Base-by-base conservation (phyloP, 257 asterid species). In the Salvia miltiorrhiza region DNA sequence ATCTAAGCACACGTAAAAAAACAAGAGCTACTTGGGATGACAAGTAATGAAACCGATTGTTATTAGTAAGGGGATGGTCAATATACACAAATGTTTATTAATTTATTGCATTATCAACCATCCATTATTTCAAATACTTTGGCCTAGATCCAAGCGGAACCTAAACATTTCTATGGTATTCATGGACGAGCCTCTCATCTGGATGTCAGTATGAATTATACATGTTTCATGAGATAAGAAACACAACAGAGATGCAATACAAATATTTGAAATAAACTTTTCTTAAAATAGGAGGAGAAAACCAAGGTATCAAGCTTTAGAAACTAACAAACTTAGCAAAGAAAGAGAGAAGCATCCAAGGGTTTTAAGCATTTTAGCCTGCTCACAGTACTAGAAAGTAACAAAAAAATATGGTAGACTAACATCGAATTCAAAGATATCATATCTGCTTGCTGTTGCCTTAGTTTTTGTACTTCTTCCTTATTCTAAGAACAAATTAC, bases 331-430 rank as follows among this genome's bases (percentile, higher is more conserved):
- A 9, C 21, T 11, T 49, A 33, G 72, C 50, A 70, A 20, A 39
- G 11, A 37, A 61, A 20, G 53, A 32, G 20, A 56, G 43, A 49
- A 30, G 39, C 56, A 66, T 45, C 50, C 63, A 49, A 49, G 70
- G 48, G 71, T 17, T 5, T 28, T 32, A 23, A 60, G 12, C 74
- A 77, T 35, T 33, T 76, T 50, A 33, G 21, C 62, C 62, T 12
- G 63, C 39, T 17, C 16, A 24, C 10, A 13, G 8, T 44, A 23
- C 6, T 35, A 35, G 50, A 16, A 21, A 13, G 26, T 37, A 6
- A 5, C 10, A 43, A 63, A 19, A 5, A 40, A 48, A 69, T 44
- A 53, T 54, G 75, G 47, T 41, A 60, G 62, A 64, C 33, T 41
- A 54, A 43, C 72, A 55, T 10, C 10, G 52, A 41, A 10, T 66